Base-by-base conservation (phyloP, 106 monocot genomes). In the Hemerocallis citrina region DNA sequence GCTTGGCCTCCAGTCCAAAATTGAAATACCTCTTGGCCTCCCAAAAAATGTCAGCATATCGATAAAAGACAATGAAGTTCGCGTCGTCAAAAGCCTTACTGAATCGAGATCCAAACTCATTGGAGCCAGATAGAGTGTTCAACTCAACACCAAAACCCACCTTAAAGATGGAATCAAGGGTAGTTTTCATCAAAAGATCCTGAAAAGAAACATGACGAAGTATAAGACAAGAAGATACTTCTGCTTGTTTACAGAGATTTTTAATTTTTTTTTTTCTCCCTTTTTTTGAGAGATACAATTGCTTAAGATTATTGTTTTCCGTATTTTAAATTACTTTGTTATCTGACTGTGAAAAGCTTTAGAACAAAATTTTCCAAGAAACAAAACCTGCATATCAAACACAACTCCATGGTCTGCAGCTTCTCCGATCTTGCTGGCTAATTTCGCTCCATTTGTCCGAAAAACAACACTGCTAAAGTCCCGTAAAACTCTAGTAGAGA, bases 101-200 rank as follows among this genome's bases (percentile, higher is more conserved):
- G 35, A 84, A 84, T 6, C 19, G 12, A 28, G 3, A 47, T 4
- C 75, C 68, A 6, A 38, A 6, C 7, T 65, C 64, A 37, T 74
- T 45, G 2, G 68, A 63, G 20, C 68, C 75, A 19, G 67, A 67
- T 16, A 84, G 42, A 16, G 65, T 72, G 45, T 72, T 65, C 10
- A 84, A 55, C 64, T 84, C 75, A 19, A 75, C 55, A 16, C 79
- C 79, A 59, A 79, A 84, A 3, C 78, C 79, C n/a, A 79, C 72
- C 67, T 79, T 75, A 62, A 84, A 79, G 17, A 84, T 79, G 0
- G 75, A 79, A 68, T 84, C 84, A 31, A 84, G 20, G 2, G 79
- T 79, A 2, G 79, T 21, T 38, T 72, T 84, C 75, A 75, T 71
- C 1, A 80, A 28, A 6, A 80, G 59, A 24, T 75, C 70, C 62